Conservation (phyloP, 192 early-diverging fungal genomes). For the Entomortierella chlamydospora region DNA sequence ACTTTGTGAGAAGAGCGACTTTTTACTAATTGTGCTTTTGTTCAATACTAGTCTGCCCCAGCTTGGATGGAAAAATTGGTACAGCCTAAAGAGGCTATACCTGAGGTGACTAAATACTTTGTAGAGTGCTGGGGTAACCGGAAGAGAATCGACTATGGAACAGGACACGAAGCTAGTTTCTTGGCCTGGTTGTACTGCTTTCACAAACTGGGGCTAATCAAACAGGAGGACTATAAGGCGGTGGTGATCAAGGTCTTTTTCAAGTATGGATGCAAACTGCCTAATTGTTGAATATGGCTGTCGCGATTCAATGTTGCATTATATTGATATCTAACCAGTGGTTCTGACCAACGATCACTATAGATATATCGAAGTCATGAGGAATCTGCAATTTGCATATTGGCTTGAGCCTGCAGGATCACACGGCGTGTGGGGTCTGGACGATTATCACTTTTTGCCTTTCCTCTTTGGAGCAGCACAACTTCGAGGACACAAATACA, state of each 20-base stretch:
- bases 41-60: constrained; percentile 31
- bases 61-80: constrained; percentile 46
- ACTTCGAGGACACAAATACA: constrained; percentile 87
- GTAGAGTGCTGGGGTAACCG: constrained; percentile 89
- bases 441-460: constrained; percentile 98
- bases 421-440: constrained; percentile 99
- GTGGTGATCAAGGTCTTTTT: constrained; percentile 84
- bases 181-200: constrained; percentile 88
- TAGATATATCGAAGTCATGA: constrained; percentile 90
- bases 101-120: constrained; percentile 80
- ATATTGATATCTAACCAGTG: too few species aligned
- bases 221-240: constrained; percentile 75
- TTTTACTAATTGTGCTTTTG: neutral
- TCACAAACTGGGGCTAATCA: constrained; percentile 76
- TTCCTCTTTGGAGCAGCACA: constrained; percentile 94
- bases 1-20: too few species aligned
- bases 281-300: too few species aligned
- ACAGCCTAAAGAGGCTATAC: constrained; percentile 52
- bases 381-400: constrained; percentile 89
- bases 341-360: neutral
- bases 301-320: constrained; percentile 4
- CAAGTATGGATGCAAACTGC: constrained; percentile 59
- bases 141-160: constrained; percentile 96
- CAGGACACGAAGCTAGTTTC: constrained; percentile 96
- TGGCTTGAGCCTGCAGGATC: constrained; percentile 98